These are phyloP conservation scores for Salix caprea DNA, from an alignment of 345 rosid species.

Conservation along the genomic window DNA sequence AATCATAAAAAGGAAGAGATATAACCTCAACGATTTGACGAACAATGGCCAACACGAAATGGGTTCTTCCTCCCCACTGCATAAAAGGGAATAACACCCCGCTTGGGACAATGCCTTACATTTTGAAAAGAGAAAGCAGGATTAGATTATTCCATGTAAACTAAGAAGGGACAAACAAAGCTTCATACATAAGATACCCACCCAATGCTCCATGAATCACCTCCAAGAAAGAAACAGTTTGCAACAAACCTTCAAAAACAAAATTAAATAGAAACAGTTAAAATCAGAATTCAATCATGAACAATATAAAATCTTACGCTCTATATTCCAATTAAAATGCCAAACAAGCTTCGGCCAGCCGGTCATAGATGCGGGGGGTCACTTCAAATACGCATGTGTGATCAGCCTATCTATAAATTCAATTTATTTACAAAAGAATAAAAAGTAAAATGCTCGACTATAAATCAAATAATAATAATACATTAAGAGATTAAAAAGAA, in stretches of 20 bases:
- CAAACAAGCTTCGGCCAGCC: too few relatives aligned
- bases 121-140: conserved; percentile 7
- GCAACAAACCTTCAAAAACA: conserved; percentile 49
- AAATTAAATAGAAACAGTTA: background rate
- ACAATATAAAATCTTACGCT: too few relatives aligned
- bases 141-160: background rate
- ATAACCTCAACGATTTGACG: conserved; percentile 51
- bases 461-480: background rate
- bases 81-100: conserved; percentile 70
- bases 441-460: background rate
- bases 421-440: background rate
- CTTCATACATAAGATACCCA: conserved; percentile 6
- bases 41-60: conserved; percentile 54
- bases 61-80: conserved; percentile 85
- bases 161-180: background rate
- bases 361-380: too few relatives aligned
- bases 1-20: background rate
- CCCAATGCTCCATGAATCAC: conserved; percentile 82
- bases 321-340: too few relatives aligned
- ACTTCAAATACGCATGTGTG: background rate
- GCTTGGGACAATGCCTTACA: conserved; percentile 74
- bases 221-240: conserved; percentile 57
- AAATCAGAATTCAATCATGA: background rate
- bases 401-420: too few relatives aligned
- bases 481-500: background rate